Evolutionary conservation across 768 basidiomycete species (phyloP), one percentile per base, ranked within the genome.

Genomic region (Pulveroboletus sp.): DNA sequence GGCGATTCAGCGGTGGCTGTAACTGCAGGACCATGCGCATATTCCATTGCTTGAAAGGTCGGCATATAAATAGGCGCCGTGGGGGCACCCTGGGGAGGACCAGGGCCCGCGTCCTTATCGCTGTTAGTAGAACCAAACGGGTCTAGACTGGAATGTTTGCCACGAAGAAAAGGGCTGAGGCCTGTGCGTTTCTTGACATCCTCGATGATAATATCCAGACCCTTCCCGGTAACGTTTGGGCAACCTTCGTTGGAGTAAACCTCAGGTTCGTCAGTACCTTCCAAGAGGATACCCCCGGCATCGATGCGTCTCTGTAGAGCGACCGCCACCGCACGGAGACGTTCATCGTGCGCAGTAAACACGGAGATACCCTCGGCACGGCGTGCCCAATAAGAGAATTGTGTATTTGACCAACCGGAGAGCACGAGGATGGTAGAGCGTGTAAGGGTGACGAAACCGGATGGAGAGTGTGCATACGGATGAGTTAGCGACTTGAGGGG

Each of bases 301-400:
- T 58, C 60, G 40, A 77, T 68, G 49, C 74, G 75, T 44, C 59
- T 69, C 33, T 74, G 71, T 18, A 78, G 59, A 12, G 73, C 74
- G 24, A 66, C 46, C 24, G 71, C 71, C 36, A 78, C 72, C 24
- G 71, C 63, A 21, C 60, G 68, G 37, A 77, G 65, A 37, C 71
- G 71, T 35, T 63, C 61, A 53, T 77, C 76, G 39, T 73, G 68
- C 35, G 64, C 53, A 14, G 70, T 66, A 28, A 77, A 68, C 35
- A 78, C 76, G 43, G 75, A 76, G 39, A 77, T 71, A 27, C 74
- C 76, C 59, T 78, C 77, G 6, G 71, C 64, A 28, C 76, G 75
- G 45, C 76, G 74, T n/a, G 76, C 74, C 77, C 76, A 77, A 51
- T 78, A 78, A 40, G 76, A 78, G 43, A 77, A 77, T 49, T 78